Base-by-base conservation (phyloP, 1,139 yeast genomes). In the Blastobotrys illinoisensis region DNA sequence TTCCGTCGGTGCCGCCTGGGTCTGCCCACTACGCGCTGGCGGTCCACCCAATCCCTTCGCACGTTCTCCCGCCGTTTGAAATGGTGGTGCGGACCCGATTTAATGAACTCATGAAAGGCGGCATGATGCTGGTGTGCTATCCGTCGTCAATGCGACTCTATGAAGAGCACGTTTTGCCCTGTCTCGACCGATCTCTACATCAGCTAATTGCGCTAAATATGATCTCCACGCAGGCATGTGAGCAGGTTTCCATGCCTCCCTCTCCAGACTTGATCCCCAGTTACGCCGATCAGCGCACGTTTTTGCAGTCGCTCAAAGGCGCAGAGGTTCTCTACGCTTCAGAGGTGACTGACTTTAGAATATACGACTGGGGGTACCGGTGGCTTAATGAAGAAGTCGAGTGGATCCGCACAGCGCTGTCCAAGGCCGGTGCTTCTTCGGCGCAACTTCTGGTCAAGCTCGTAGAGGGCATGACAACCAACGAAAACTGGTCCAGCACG, bases 201-300 rank as follows among this genome's bases (percentile, higher is more conserved):
- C 65, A 62, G 36, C 54, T 65, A 54, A 56, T 66, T 44, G 68
- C 69, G 1, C 60, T 65, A 20, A 62, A 61, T 49, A 52, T 56
- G 58, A 59, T 66, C 46, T 60, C 63, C 9, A 61, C 68, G 3
- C 60, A 58, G 43, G 63, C 62, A 6, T 66, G 69, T 50, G 65
- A 66, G 49, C 58, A 54, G 46, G 59, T 66, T 13, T 59, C 67
- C 2, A 51, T 54, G 23, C 60, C 62, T 1, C 69, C 69, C 1
- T 52, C 51, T 16, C 16, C 57, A 1, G 51, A 49, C 19, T 44
- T 49, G 21, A 57, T 60, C 5, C 63, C 63, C 1, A 32, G 56
- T 11, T 65, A 52, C 45, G 59, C 53, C 9, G 49, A 44, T 9
- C 68, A 65, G 51, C 43, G 32, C 14, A 24, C 49, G 18, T 48